Evolutionary conservation across 805 yeast species (phyloP), one percentile per base, ranked within the genome.

Genomic region (Kodamaea nitidulidarum): DNA sequence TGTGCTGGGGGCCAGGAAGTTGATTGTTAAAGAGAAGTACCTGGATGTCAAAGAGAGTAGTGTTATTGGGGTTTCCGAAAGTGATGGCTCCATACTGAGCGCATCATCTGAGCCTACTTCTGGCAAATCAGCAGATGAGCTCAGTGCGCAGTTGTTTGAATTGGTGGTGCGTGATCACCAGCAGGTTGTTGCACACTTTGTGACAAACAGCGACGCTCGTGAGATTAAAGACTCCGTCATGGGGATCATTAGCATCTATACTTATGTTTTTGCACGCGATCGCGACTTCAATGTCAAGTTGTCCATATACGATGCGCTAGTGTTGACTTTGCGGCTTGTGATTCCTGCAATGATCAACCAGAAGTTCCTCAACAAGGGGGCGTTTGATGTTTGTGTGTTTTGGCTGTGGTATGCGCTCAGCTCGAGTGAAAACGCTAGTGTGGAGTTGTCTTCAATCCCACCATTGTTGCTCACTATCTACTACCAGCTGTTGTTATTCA

Each of bases 121-220:
- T n/a, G n/a, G n/a, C n/a, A n/a, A n/a, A n/a, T n/a, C n/a, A n/a
- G n/a, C n/a, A n/a, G 22, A 20, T 6, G 22, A 20, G 8, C 22
- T 20, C 22, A 57, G 56, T 35, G 67, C 60, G n/a, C 65, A 65
- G 11, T 51, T 76, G 11, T 70, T 75, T 41, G 66, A 60, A 27
- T 43, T 50, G 11, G 56, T 67, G 4, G 61, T 73, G n/a, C 52
- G 58, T 9, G 70, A 72, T 46, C 73, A 61, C 54, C 76, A 74
- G 46, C 38, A 50, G 11, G 59, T 56, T 21, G 45, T 67, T 8
- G 51, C 54, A 4, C 44, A 48, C 15, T 45, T 61, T 8, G 45
- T 67, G 15, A 47, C 63, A 2, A 35, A 40, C 24, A 46, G 51
- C 41, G 60, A 58, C 16, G 52, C 56, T 1, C 56, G 56, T 15